Evolutionary conservation across 2,329 filamentous ascomycete species (phyloP).

Genomic region (Onygenales sp.): DNA sequence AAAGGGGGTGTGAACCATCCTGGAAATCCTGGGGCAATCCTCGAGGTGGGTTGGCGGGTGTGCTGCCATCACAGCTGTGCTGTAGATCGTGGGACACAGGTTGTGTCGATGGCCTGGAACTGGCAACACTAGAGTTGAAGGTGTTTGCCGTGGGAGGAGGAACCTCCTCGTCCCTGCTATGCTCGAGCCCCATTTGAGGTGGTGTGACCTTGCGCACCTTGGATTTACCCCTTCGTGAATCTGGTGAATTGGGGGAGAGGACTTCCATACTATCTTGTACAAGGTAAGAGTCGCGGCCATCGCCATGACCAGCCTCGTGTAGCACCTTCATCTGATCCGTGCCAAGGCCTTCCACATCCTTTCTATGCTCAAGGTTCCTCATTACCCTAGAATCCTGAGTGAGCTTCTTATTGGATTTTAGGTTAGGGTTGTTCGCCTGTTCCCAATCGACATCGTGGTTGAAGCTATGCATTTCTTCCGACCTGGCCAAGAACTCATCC

Average conservation of each 20-base stretch:
- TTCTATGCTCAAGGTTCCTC: conserved; percentile 52
- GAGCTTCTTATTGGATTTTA: conserved; percentile 44
- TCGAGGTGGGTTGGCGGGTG: conserved; percentile 47
- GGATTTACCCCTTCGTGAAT: neutral
- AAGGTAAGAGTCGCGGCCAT: conserved; percentile 62
- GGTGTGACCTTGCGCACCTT: neutral
- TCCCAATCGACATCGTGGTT: conserved; percentile 65
- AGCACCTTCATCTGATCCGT: conserved; percentile 64
- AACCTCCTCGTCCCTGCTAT: neutral
- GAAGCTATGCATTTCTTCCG: conserved; percentile 55
- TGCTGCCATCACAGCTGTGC: conserved; percentile 75
- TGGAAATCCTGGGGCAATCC: conserved; percentile 35
- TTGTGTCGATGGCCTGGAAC: neutral
- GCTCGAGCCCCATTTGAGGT: neutral
- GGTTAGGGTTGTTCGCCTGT: conserved; percentile 48
- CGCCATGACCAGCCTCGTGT: conserved; percentile 49
- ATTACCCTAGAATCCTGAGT: conserved; percentile 51
- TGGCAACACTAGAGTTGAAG: conserved; percentile 41
- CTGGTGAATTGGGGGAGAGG: conserved; percentile 52
- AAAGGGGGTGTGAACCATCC: conserved; percentile 41
- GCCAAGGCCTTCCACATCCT: conserved; percentile 72
- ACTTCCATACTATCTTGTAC: conserved; percentile 59
- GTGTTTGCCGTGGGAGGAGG: conserved; percentile 33
- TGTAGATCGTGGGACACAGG: conserved; percentile 19
- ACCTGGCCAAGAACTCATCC: conserved; percentile 48